Evolutionary conservation across 2,329 filamentous ascomycete species (phyloP).

Genomic region (Gaeumannomyces sp.): DNA sequence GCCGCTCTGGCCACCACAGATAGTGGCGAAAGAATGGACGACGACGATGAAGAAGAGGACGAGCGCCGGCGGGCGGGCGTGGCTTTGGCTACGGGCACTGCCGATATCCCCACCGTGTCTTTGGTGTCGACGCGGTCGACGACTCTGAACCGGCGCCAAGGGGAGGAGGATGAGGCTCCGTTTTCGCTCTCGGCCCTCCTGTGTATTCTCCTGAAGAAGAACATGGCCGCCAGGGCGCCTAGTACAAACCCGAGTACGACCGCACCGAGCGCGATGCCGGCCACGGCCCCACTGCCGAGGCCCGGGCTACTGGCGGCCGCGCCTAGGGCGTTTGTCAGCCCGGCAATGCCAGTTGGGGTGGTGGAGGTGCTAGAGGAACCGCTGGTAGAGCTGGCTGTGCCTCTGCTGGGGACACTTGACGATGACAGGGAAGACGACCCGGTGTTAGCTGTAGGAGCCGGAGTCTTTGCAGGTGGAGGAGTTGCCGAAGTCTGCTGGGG

Average conservation of each 20-base stretch:
- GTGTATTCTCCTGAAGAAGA: constrained; percentile 18
- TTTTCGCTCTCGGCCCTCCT: not conserved
- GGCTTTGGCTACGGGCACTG: constrained; percentile 8
- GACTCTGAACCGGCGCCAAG: not conserved
- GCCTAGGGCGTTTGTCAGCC: not conserved
- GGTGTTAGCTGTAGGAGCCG: no score
- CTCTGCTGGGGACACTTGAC: no score
- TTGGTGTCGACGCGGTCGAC: not conserved
- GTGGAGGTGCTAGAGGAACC: not conserved
- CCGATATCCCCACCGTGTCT: not conserved
- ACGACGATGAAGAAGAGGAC: not conserved
- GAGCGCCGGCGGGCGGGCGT: not conserved
- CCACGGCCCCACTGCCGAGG: constrained; percentile 18
- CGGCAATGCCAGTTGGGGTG: not conserved
- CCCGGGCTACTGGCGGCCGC: constrained; percentile 3
- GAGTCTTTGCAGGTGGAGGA: no score
- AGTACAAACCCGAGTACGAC: constrained; percentile 19
- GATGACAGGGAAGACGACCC: no score
- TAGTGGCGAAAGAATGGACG: not conserved
- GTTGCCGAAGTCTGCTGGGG: no score
- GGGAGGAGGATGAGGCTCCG: no score
- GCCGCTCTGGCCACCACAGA: not conserved
- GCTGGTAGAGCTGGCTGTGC: no score
- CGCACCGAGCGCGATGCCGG: constrained; percentile 26
- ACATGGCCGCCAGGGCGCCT: constrained; percentile 18